These are phyloP conservation scores for Ciborinia camelliae DNA, from an alignment of 2,329 filamentous ascomycete species.

Conservation along the genomic window DNA sequence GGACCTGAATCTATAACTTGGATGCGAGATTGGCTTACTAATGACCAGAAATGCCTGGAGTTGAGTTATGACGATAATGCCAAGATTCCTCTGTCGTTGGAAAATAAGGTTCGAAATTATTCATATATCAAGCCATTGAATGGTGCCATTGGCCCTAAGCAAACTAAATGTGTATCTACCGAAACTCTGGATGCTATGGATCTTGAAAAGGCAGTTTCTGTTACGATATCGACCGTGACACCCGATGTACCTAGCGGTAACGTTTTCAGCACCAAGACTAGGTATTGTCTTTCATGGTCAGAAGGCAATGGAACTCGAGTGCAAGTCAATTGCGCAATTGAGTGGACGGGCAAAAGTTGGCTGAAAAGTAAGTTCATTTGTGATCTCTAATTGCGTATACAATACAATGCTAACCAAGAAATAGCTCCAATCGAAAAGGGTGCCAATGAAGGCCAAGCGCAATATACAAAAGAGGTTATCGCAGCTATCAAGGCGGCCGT, in stretches of 20 bases:
- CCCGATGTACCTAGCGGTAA: constrained; percentile 95
- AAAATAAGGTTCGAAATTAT: constrained; percentile 71
- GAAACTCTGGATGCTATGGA: constrained; percentile 83
- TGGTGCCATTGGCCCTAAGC: constrained; percentile 80
- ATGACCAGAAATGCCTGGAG: constrained; percentile 87
- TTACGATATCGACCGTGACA: constrained; percentile 81
- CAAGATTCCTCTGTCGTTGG: constrained; percentile 62
- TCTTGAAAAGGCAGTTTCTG: constrained; percentile 78
- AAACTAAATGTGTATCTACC: constrained; percentile 89
- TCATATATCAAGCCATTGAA: constrained; percentile 90
- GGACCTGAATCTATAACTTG: constrained; percentile 75
- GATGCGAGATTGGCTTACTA: constrained; percentile 81
- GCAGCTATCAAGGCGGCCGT: constrained; percentile 71
- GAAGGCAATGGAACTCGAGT: constrained; percentile 81
- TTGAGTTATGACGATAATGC: constrained; percentile 70
- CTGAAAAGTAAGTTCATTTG: constrained; percentile 66
- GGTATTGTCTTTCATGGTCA: constrained; percentile 92
- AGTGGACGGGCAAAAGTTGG: constrained; percentile 99
- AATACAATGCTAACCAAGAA: constrained; percentile 13
- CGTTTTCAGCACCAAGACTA: constrained; percentile 87
- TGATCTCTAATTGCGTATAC: not conserved
- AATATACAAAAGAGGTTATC: constrained; percentile 78
- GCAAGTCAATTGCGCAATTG: constrained; percentile 83
- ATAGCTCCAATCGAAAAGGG: constrained; percentile 93
- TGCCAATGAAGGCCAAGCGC: constrained; percentile 81